A percentile compares a stretch with the other conserved stretches of the same genome.
phyloP scores from a whole-genome alignment of 768 basidiomycete species.

The Serendipita sp. region DNA sequence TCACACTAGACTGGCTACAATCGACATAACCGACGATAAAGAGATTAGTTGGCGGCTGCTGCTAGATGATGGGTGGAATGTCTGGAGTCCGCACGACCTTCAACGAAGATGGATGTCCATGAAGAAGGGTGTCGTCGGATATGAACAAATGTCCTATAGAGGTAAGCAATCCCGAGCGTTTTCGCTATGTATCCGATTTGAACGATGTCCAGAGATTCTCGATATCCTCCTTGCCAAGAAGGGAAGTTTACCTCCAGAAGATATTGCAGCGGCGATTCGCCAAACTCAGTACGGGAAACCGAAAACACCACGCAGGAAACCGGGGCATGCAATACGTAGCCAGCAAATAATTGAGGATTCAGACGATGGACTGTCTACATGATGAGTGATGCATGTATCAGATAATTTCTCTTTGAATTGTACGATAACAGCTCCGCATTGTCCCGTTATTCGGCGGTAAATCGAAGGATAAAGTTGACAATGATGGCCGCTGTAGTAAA shows the following conservation, averaged over 20 bases:
- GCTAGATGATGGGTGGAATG: slow-evolving; percentile 59
- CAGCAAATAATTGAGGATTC: background rate
- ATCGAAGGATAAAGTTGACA: slow-evolving; percentile 74
- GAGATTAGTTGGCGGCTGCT: slow-evolving; percentile 77
- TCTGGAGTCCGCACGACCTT: slow-evolving; percentile 68
- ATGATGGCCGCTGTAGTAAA: slow-evolving; percentile 54
- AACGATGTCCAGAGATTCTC: slow-evolving; percentile 49
- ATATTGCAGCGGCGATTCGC: background rate
- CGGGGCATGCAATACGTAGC: background rate
- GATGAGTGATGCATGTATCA: background rate
- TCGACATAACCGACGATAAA: slow-evolving; percentile 62
- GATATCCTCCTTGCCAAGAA: slow-evolving; percentile 67
- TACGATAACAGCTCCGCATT: background rate
- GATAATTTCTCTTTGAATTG: background rate
- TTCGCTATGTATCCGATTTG: background rate
- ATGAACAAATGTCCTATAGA: slow-evolving; percentile 66
- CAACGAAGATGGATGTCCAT: slow-evolving; percentile 66
- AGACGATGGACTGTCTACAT: background rate
- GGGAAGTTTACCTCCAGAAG: slow-evolving; percentile 32
- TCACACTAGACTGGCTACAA: slow-evolving; percentile 46
- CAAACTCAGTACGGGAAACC: background rate
- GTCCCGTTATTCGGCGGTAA: slow-evolving; percentile 26
- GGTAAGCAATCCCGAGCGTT: slow-evolving; percentile 34
- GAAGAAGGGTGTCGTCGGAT: slow-evolving; percentile 60
- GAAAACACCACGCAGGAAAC: background rate